Percentiles rank a stretch among this genome's conserved stretches.
These are phyloP conservation scores for Betula pendula DNA, from an alignment of 306 rosid genomes.

Conservation along the genomic window DNA sequence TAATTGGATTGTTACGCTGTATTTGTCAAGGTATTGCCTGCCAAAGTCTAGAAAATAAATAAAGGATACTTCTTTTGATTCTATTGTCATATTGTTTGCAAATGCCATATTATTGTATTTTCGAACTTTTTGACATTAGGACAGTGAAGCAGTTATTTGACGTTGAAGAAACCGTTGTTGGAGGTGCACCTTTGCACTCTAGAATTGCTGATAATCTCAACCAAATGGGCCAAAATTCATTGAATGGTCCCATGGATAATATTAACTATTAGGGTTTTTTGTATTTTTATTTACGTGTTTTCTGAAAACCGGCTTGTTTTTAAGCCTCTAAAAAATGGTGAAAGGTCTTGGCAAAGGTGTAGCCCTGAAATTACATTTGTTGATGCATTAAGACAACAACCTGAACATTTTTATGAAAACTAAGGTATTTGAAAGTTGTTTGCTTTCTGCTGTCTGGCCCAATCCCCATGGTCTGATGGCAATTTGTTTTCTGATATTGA, in stretches of 20 bases:
- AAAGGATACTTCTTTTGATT: not conserved
- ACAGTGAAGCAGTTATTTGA: not conserved
- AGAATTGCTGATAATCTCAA: constrained; percentile 5
- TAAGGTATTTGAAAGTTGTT: not conserved
- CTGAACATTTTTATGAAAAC: constrained; percentile 10
- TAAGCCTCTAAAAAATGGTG: not conserved
- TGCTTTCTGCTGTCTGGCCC: not conserved
- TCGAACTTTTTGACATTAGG: not conserved
- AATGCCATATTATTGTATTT: not conserved
- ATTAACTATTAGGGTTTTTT: not conserved
- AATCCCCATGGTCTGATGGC: not conserved
- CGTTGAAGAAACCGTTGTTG: constrained; percentile 1
- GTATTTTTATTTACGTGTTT: not conserved
- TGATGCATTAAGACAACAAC: not conserved
- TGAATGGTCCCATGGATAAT: not conserved
- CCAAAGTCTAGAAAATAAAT: not conserved
- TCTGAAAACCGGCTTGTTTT: not conserved
- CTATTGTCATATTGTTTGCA: not conserved
- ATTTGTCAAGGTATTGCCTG: not conserved
- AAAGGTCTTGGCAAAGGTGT: not conserved
- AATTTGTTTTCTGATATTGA: constrained; percentile 1
- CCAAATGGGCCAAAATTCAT: not conserved
- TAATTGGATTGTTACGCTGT: not conserved
- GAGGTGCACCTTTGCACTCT: not conserved
- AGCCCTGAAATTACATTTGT: not conserved